Base-by-base conservation (phyloP, 1,139 yeast genomes). In the Saccharomyces hybrid region DNA sequence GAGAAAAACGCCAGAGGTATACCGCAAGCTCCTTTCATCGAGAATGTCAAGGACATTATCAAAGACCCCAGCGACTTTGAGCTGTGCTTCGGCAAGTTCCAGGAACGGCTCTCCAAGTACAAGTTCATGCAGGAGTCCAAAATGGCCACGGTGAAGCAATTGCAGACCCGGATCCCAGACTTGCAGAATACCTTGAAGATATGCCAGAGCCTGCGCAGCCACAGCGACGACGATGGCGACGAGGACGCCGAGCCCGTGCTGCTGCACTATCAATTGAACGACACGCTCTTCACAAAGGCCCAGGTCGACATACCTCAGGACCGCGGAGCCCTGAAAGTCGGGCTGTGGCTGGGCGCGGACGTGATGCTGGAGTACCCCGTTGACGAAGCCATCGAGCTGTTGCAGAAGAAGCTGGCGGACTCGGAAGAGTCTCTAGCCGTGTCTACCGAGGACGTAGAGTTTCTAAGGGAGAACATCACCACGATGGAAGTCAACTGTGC, bases 401-500 rank as follows among this genome's bases (percentile, higher is more conserved):
- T 95, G 57, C 68, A 77, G 26, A 79, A 78, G 46, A 83, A 93
- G 68, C 77, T 91, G 59, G 71, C 70, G 27, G 80, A 81, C 42
- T 91, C 96, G 34, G 72, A 80, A 61, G 76, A 78, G 51, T 86
- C 82, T 60, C 76, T 85, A 61, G 67, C 70, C 29, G 72, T 78
- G 9, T 84, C 93, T 42, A 81, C 84, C 61, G 96, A 89, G 64
- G 99, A 93, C 70, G 77, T 91, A 61, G 96, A 88, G 65, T 93
- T 85, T 65, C 75, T 95, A 64, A 80, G 96, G 65, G 96, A 91
- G 62, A 90, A 91, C 66, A 91, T 93, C 60, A 93, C 99, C 26
- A 91, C 98, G 3, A 88, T 93, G 93, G 98, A 93, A 71, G 99
- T 93, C 52, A 93, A 93, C 67, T 89, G 96, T 14, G 98, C 99